Evolutionary conservation across 495 filamentous ascomycete genomes (phyloP), one percentile per base, ranked within the genome.

Genomic region (Trichoderma asperelloides): DNA sequence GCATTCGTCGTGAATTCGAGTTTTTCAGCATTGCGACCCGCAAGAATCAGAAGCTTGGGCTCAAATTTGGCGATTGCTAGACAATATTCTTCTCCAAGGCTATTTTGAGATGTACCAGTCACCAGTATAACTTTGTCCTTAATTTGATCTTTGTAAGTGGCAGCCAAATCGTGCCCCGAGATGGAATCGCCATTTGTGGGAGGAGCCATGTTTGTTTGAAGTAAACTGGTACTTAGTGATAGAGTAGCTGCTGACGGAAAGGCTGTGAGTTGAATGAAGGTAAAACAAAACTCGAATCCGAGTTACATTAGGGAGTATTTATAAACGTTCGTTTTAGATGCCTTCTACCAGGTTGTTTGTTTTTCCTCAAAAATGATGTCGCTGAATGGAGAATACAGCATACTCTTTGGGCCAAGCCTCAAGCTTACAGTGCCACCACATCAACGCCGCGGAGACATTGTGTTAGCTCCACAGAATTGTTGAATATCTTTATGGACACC

Each of bases 41-140:
- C 67, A 9, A 73, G 68, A 33, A 67, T 60, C 23, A 71, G 66
- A 2, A 55, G 65, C 47, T 68, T 69, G 8, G 67, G 33, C 45
- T 68, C 65, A 51, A 64, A 62, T 1, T 74, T 62, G 23, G 74
- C 76, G 16, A 78, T 70, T 2, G 71, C 65, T 9, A 72, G 57
- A 39, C 73, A 74, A 49, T 76, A 79, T 51, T 57, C 65, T 18
- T 70, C 75, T 13, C 77, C 80, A 25, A 82, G 65, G 12, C 74
- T 72, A 5, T 70, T 68, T 1, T 71, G 69, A 2, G 75, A 74
- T 1, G 77, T 73, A 7, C 80, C 80, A 2, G 80, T 82, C 12
- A 75, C 72, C 0, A 82, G 73, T 28, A 81, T 66, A 51, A 72
- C 37, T 25, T 70, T 72, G 28, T 66, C 69, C 62, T 67, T 65